phyloP scores from a whole-genome alignment of 257 asterid genomes.

The Solanum appendiculatum region DNA sequence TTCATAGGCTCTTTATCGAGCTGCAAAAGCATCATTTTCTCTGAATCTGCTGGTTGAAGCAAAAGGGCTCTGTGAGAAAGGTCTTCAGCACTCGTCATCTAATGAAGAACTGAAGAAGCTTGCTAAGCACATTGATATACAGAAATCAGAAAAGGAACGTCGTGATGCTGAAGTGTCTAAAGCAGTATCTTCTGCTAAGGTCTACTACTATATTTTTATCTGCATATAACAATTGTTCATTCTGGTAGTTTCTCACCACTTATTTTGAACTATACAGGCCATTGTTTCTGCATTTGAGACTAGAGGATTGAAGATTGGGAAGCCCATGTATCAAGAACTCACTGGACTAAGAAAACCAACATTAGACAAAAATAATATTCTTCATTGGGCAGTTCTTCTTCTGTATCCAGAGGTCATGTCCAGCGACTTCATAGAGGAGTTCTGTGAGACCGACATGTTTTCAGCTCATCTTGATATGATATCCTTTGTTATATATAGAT shows the following conservation, averaged over 20 bases:
- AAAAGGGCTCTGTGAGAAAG: constrained; percentile 50
- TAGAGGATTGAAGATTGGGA: constrained; percentile 64
- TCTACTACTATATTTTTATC: constrained; percentile 4
- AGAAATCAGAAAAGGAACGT: constrained; percentile 33
- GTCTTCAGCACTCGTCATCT: constrained; percentile 63
- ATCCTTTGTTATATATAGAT: constrained; percentile 38
- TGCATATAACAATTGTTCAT: background rate
- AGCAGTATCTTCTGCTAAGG: constrained; percentile 65
- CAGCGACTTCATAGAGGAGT: constrained; percentile 84
- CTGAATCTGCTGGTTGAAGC: constrained; percentile 75
- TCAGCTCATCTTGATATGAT: constrained; percentile 76
- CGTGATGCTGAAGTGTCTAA: constrained; percentile 50
- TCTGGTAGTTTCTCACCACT: constrained; percentile 10
- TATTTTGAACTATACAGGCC: constrained; percentile 29
- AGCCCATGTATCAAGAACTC: constrained; percentile 80
- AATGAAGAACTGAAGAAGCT: constrained; percentile 69
- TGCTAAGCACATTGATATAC: constrained; percentile 43
- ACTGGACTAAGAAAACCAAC: constrained; percentile 68
- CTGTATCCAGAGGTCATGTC: constrained; percentile 92
- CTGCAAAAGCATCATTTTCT: constrained; percentile 68
- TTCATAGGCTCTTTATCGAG: constrained; percentile 71
- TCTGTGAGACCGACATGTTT: constrained; percentile 82
- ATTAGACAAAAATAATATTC: constrained; percentile 58
- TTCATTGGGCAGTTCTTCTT: constrained; percentile 90
- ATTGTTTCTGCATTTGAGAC: constrained; percentile 59